A percentile compares a stretch with the other conserved stretches of the same genome.
These are phyloP conservation scores for Pholiota adiposa DNA, from an alignment of 1,284 basidiomycete genomes.

Conservation along the genomic window DNA sequence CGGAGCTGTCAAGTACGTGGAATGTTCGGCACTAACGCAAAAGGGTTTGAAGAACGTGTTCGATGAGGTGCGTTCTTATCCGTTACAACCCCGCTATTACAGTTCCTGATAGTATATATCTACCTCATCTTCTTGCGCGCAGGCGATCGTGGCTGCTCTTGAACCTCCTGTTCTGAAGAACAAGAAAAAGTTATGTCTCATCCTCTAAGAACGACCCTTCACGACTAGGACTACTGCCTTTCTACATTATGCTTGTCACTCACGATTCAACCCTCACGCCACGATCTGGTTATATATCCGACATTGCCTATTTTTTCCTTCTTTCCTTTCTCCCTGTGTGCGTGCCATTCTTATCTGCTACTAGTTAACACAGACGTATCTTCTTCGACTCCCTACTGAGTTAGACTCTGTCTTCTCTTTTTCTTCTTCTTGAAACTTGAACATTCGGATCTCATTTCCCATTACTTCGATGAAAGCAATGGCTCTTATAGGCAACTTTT, in stretches of 20 bases:
- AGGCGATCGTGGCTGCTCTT: conserved; percentile 98
- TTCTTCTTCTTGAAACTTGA: conserved; percentile 20
- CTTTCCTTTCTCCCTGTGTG: conserved; percentile 16
- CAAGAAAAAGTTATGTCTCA: conserved; percentile 78
- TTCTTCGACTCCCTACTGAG: conserved; percentile 27
- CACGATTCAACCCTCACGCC: conserved; percentile 42
- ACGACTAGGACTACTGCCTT: conserved; percentile 25
- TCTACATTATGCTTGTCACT: conserved; percentile 37
- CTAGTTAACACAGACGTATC: conserved; percentile 37
- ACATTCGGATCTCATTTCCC: conserved; percentile 13
- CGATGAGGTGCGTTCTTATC: conserved; percentile 80
- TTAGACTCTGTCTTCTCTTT: conserved; percentile 20
- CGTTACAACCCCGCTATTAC: conserved; percentile 12
- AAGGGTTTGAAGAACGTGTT: conserved; percentile 99
- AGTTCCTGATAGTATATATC: conserved; percentile 13
- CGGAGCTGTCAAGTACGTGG: conserved; percentile 98
- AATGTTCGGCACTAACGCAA: conserved; percentile 98
- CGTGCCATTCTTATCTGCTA: conserved; percentile 30
- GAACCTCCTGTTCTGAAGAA: conserved; percentile 94
- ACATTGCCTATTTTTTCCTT: conserved; percentile 34
- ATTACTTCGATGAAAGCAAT: conserved; percentile 6
- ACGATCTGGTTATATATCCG: conserved; percentile 50
- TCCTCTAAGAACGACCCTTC: conserved; percentile 61
- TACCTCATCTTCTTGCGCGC: conserved; percentile 13
- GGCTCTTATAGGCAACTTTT: not conserved